Percentiles rank a stretch among this genome's conserved stretches.
These are phyloP conservation scores for Corniculantispora saksenae DNA, from an alignment of 2,329 filamentous ascomycete species.

Conservation along the genomic window DNA sequence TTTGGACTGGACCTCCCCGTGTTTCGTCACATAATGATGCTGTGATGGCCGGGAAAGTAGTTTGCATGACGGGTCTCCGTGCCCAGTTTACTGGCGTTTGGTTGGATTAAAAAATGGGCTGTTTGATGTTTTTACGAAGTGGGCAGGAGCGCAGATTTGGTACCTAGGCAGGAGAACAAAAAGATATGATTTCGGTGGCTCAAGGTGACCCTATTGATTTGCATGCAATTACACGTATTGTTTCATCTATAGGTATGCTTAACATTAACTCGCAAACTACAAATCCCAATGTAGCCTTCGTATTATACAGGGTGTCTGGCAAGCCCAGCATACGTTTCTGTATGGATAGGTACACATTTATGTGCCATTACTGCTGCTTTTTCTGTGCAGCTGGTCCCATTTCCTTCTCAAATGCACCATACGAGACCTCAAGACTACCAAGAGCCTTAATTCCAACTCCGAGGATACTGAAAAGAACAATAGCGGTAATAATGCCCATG, in stretches of 20 bases:
- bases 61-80: background rate
- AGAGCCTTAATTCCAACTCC: conserved; percentile 77
- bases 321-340: background rate
- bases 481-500: conserved; percentile 72
- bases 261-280: background rate
- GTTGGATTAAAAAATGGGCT: background rate
- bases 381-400: conserved; percentile 87
- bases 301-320: conserved; percentile 6
- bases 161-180: background rate
- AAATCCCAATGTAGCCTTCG: background rate
- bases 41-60: background rate
- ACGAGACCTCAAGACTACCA: conserved; percentile 81
- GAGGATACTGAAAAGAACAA: conserved; percentile 76
- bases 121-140: background rate
- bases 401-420: conserved; percentile 95
- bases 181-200: no score
- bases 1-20: background rate
- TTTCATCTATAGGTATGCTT: background rate
- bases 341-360: background rate
- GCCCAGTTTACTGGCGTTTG: conserved; percentile 11
- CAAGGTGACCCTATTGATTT: background rate
- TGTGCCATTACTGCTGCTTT: conserved; percentile 53
- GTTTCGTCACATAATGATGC: background rate
- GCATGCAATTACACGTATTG: background rate
- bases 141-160: background rate